Percentiles rank a stretch among this genome's conserved stretches.
Conservation (phyloP, 352 stramenopile genomes). For the Globisporangium heterothallicum region DNA sequence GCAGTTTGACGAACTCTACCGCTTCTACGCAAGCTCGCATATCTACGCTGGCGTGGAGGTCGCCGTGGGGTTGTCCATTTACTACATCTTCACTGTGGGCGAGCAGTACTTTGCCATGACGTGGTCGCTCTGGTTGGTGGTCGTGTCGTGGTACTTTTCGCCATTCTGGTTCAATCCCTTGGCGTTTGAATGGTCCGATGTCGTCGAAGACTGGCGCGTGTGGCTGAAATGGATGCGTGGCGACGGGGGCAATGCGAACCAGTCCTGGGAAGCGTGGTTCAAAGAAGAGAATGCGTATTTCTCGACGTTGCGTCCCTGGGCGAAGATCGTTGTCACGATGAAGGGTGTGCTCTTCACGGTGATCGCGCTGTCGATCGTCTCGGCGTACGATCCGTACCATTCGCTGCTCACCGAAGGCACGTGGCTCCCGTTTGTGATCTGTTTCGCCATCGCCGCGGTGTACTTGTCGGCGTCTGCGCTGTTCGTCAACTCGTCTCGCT, state of each 20-base stretch:
- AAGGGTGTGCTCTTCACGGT: slow-evolving; percentile 88
- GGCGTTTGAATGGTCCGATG: slow-evolving; percentile 95
- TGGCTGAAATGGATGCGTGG: slow-evolving; percentile 95
- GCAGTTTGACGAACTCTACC: slow-evolving; percentile 96
- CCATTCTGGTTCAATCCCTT: slow-evolving; percentile 99
- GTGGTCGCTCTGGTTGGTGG: slow-evolving; percentile 97
- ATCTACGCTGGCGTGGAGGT: slow-evolving; percentile 94
- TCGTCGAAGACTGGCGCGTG: slow-evolving; percentile 82
- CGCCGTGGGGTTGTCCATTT: slow-evolving; percentile 90
- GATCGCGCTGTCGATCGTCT: slow-evolving; percentile 84
- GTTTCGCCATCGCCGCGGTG: slow-evolving; percentile 35
- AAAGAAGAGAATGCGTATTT: slow-evolving; percentile 95
- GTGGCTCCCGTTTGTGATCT: slow-evolving; percentile 59
- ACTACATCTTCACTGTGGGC: slow-evolving; percentile 91
- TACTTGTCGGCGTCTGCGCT: slow-evolving; percentile 65
- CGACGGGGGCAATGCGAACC: slow-evolving; percentile 87
- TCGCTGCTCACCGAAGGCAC: slow-evolving; percentile 46
- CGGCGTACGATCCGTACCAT: slow-evolving; percentile 63
- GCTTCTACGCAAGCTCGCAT: slow-evolving; percentile 98
- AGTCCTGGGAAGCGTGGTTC: slow-evolving; percentile 96
- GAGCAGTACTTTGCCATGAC: slow-evolving; percentile 96
- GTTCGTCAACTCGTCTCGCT: slow-evolving; percentile 50
- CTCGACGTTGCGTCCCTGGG: slow-evolving; percentile 78
- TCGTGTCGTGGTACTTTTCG: slow-evolving; percentile 80
- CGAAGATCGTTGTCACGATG: slow-evolving; percentile 88